Percentiles rank a stretch among this genome's conserved stretches.
Evolutionary conservation across 495 filamentous ascomycete species (phyloP).

Genomic region (Jackrogersella multiformis): DNA sequence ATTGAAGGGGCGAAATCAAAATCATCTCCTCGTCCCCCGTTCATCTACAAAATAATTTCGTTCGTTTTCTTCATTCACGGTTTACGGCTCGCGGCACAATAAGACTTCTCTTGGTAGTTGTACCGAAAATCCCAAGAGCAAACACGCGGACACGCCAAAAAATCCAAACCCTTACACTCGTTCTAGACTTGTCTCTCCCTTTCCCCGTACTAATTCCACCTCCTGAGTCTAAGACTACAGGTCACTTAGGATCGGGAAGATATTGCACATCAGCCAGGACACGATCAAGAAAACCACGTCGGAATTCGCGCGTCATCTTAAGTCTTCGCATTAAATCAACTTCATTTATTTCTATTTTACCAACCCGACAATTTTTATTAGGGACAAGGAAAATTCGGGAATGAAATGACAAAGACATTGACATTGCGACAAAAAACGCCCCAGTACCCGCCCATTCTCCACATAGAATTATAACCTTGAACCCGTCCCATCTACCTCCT

Average conservation of each 20-base stretch:
- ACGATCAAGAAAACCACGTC: conserved; percentile 20
- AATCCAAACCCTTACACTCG: too few species aligned
- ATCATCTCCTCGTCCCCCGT: conserved; percentile 33
- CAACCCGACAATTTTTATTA: conserved; percentile 9
- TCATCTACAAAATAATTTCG: conserved; percentile 29
- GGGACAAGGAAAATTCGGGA: conserved; percentile 22
- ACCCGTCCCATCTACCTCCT: conserved; percentile 29
- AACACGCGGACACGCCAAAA: conserved; percentile 21
- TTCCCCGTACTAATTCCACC: conserved; percentile 20
- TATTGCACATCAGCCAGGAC: conserved; percentile 25
- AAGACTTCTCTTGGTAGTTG: background rate
- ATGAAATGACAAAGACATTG: conserved; percentile 44
- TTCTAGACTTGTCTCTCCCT: conserved; percentile 1
- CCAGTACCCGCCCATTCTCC: conserved; percentile 35
- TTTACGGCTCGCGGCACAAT: too few species aligned
- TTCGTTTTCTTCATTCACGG: conserved; percentile 31
- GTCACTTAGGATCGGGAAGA: conserved; percentile 26
- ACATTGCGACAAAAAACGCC: conserved; percentile 34
- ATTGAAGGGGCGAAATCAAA: conserved; percentile 40
- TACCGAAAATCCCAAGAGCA: conserved; percentile 8
- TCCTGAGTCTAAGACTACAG: conserved; percentile 9
- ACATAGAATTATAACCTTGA: conserved; percentile 22
- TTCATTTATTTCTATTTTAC: conserved; percentile 7
- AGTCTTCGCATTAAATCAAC: background rate
- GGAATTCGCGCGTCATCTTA: conserved; percentile 16